phyloP scores from a whole-genome alignment of 768 basidiomycete species.

The Lentinus brumalis region DNA sequence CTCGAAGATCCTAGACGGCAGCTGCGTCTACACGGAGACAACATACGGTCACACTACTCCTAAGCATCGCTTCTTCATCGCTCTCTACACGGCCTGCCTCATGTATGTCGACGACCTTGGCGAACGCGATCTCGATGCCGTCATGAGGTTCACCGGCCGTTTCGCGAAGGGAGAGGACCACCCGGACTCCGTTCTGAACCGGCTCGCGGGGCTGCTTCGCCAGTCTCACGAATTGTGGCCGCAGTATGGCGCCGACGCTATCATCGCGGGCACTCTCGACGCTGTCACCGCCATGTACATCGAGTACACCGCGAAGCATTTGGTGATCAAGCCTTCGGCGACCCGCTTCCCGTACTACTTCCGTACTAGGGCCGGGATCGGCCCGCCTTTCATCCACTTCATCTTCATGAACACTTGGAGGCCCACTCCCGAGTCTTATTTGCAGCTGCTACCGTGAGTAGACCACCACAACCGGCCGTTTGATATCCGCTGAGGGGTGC shows the following conservation, averaged over 20 bases:
- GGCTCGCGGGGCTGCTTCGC: slow-evolving; percentile 35
- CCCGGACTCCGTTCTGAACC: slow-evolving; percentile 33
- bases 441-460: slow-evolving; percentile 40
- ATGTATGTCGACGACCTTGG: slow-evolving; percentile 41
- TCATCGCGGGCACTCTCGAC: slow-evolving; percentile 37
- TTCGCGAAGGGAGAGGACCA: slow-evolving; percentile 35
- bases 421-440: slow-evolving; percentile 30
- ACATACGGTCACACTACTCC: slow-evolving; percentile 12
- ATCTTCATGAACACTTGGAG: slow-evolving; percentile 32
- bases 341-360: slow-evolving; percentile 33
- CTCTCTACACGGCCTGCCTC: slow-evolving; percentile 41
- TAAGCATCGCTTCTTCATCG: slow-evolving; percentile 32
- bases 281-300: slow-evolving; percentile 37
- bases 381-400: slow-evolving; percentile 39
- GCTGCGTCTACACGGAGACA: slow-evolving; percentile 5
- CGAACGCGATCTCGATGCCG: slow-evolving; percentile 21
- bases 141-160: slow-evolving; percentile 38
- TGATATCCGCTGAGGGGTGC: background rate
- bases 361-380: slow-evolving; percentile 33
- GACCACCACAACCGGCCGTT: background rate
- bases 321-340: slow-evolving; percentile 30
- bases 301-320: slow-evolving; percentile 33
- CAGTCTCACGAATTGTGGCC: slow-evolving; percentile 31
- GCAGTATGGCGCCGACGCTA: slow-evolving; percentile 27
- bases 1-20: slow-evolving; percentile 1